Conservation (phyloP, 805 yeast species). For the Saccharomyces paradoxus region DNA sequence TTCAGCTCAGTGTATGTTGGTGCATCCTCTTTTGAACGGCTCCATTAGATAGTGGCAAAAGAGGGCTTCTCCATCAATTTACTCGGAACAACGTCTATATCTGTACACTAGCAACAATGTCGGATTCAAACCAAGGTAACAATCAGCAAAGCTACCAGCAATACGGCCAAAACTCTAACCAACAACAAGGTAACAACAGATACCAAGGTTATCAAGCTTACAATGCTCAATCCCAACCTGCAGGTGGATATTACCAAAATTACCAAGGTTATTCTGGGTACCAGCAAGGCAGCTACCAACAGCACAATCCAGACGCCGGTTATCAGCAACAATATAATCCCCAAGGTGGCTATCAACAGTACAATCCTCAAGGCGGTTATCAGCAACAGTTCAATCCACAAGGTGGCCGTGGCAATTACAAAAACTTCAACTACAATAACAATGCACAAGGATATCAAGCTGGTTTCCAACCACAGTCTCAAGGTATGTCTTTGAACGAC, state of each 20-base stretch:
- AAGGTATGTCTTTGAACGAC: conserved; percentile 73
- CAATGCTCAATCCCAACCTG: conserved; percentile 1
- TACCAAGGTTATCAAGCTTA: conserved; percentile 3
- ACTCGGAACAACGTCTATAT: background rate
- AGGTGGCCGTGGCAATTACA: conserved; percentile 11
- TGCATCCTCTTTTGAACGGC: background rate
- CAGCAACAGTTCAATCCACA: conserved; percentile 22
- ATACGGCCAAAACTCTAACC: conserved; percentile 21
- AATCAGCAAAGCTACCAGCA: conserved; percentile 25
- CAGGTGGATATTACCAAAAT: conserved; percentile 3
- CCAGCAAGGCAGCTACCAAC: conserved; percentile 23
- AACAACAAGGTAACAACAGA: conserved; percentile 5
- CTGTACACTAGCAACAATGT: conserved; percentile 5
- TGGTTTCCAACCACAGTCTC: conserved; percentile 18
- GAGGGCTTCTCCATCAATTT: background rate
- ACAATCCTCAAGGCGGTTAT: conserved; percentile 19
- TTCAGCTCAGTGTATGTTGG: background rate
- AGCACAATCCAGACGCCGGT: conserved; percentile 24
- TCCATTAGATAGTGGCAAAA: background rate
- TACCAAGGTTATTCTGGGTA: conserved; percentile 6
- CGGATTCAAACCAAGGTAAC: conserved; percentile 24
- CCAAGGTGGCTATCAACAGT: conserved; percentile 14
- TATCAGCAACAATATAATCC: conserved; percentile 19
- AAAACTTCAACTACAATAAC: conserved; percentile 13
- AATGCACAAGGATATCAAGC: conserved; percentile 5